Evolutionary conservation across 306 rosid species (phyloP).

Genomic region (Corylus avellana): DNA sequence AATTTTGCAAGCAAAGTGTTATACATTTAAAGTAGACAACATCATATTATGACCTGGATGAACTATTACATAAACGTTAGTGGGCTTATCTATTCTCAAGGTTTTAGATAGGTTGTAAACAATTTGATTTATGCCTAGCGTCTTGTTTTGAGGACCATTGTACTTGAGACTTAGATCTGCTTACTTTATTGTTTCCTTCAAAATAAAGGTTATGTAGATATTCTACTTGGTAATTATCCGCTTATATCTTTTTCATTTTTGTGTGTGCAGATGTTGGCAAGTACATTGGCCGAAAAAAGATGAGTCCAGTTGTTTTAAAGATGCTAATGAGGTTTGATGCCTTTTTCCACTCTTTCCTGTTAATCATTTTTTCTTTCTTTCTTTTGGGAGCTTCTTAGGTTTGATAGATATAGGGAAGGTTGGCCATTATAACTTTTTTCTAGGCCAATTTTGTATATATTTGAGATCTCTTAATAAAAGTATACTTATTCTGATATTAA

Average conservation of each 20-base stretch:
- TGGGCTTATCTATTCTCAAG: not conserved
- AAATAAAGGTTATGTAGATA: not conserved
- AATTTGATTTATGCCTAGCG: not conserved
- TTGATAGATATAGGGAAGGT: not conserved
- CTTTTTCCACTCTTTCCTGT: not conserved
- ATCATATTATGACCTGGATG: not conserved
- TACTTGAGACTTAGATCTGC: not conserved
- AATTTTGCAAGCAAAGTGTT: not conserved
- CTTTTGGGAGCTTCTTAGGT: not conserved
- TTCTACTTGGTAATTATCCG: not conserved
- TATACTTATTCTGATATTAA: not conserved
- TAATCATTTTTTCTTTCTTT: not conserved
- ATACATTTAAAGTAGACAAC: not conserved
- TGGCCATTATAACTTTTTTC: not conserved
- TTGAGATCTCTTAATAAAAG: not conserved
- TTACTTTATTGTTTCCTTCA: not conserved
- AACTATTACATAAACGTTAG: not conserved
- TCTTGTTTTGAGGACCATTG: not conserved
- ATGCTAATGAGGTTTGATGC: constrained; percentile 52
- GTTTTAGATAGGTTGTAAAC: not conserved
- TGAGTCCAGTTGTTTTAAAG: constrained; percentile 40
- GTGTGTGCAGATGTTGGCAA: constrained; percentile 45
- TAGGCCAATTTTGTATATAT: not conserved
- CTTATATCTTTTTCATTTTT: not conserved
- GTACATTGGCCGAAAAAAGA: constrained; percentile 55